Evolutionary conservation across 1,284 basidiomycete genomes (phyloP).

Genomic region (Stereum hirsutum): DNA sequence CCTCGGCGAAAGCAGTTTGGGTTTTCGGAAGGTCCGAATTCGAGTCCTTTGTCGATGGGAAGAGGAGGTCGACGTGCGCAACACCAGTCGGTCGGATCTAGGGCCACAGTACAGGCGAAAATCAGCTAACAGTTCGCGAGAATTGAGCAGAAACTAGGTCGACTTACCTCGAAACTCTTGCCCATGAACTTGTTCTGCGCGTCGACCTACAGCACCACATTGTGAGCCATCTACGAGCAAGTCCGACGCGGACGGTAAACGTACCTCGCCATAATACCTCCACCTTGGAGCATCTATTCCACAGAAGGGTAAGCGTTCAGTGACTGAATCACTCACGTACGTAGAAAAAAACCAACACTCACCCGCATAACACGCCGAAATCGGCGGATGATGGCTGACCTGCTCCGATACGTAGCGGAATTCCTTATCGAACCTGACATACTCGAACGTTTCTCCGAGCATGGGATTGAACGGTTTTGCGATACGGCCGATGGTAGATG

Average conservation of each 20-base stretch:
- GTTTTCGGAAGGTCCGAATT: constrained; percentile 50
- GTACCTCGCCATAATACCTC: constrained; percentile 88
- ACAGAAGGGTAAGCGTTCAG: too few relatives aligned
- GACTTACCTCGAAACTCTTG: constrained; percentile 95
- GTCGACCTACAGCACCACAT: constrained; percentile 47
- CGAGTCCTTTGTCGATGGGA: too few relatives aligned
- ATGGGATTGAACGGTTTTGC: constrained; percentile 96
- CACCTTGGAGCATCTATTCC: constrained; percentile 85
- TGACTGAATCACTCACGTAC: too few relatives aligned
- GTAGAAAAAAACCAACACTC: too few relatives aligned
- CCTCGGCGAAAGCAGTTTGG: constrained; percentile 37
- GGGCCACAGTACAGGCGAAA: too few relatives aligned
- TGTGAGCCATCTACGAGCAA: neutral
- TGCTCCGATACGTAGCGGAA: constrained; percentile 94
- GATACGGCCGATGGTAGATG: constrained; percentile 89
- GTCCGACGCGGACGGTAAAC: neutral
- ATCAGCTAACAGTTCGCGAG: too few relatives aligned
- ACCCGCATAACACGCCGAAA: constrained; percentile 95
- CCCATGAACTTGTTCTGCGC: constrained; percentile 95
- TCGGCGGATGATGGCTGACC: constrained; percentile 94
- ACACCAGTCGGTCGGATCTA: constrained; percentile 91
- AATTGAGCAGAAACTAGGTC: too few relatives aligned
- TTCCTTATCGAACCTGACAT: constrained; percentile 79
- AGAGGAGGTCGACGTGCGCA: constrained; percentile 80
- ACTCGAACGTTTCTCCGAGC: constrained; percentile 93